Percentiles rank a stretch among this genome's conserved stretches.
These are phyloP conservation scores for Acrocalymma vagum DNA, from an alignment of 2,329 filamentous ascomycete genomes.

Conservation along the genomic window DNA sequence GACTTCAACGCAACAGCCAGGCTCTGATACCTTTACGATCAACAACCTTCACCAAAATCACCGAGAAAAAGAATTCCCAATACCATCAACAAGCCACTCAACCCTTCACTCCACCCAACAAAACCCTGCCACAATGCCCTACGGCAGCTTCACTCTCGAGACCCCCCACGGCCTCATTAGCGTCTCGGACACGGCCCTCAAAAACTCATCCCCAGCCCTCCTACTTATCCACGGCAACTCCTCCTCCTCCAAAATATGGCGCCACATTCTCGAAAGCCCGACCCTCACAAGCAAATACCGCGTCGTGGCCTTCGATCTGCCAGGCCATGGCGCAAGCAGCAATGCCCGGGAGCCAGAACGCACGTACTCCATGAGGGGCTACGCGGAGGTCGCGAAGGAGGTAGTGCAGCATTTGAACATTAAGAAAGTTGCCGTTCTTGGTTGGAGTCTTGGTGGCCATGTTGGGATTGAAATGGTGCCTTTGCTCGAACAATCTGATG, in stretches of 20 bases:
- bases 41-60: too few species aligned
- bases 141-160: slow-evolving; percentile 21
- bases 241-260: slow-evolving; percentile 35
- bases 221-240: slow-evolving; percentile 45
- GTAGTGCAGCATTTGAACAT: slow-evolving; percentile 33
- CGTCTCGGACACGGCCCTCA: slow-evolving; percentile 28
- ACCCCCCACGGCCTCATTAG: slow-evolving; percentile 31
- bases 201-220: slow-evolving; percentile 25
- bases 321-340: slow-evolving; percentile 41
- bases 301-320: slow-evolving; percentile 42
- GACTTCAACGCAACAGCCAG: too few species aligned
- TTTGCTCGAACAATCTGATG: slow-evolving; percentile 11
- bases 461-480: slow-evolving; percentile 40
- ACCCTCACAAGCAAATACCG: slow-evolving; percentile 21
- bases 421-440: slow-evolving; percentile 31
- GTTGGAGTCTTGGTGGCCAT: slow-evolving; percentile 45
- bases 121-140: slow-evolving; percentile 22
- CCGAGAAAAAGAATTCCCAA: too few species aligned
- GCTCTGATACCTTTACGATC: too few species aligned
- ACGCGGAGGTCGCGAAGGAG: slow-evolving; percentile 39
- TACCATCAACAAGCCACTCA: too few species aligned
- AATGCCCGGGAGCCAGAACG: slow-evolving; percentile 32
- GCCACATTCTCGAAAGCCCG: slow-evolving; percentile 27
- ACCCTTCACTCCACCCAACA: too few species aligned
- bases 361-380: slow-evolving; percentile 39